Evolutionary conservation across 192 early-diverging fungal species (phyloP), one percentile per base, ranked within the genome.

Genomic region (Bifiguratus adelaidae): DNA sequence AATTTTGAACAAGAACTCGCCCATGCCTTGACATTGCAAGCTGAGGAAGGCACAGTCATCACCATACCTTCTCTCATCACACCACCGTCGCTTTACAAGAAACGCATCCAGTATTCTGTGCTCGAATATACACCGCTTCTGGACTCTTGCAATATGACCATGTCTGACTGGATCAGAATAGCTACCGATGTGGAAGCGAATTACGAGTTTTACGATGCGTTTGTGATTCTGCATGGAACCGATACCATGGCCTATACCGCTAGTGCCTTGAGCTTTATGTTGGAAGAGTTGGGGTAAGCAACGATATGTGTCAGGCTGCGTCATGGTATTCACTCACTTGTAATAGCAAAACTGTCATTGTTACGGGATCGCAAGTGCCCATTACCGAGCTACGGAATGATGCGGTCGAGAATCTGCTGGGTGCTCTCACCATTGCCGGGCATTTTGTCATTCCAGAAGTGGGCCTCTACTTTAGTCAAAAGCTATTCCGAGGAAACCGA

Each of bases 361-460:
- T 99, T 45, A 99, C 91, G 3, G 96, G 96, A 7, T 95, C 92
- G 15, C 96, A 99, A 63, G 89, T 99, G 4, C 96, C 96, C 0
- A 73, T 99, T 30, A 88, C 93, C 13, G 96, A 99, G 61, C 83
- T 99, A 24, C 78, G 96, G 35, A 99, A 94, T 65, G 96, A 99
- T 61, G 96, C 91, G 0, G 81, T 95, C 8, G 96, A 99, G 43
- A 99, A 99, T 61, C 71, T 99, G 16, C 61, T 99, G 2, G 91
- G 92, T 1, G 92, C 93, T 3, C 70, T 99, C 21, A 99, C 91
- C 1, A 95, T 99, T 51, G 96, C 96, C 9, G 91, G 96, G 0
- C 94, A 96, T 50, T 97, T 91, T 80, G 86, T 92, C 22, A 95
- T 97, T 53, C 91, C 93, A 2, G 92, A 99, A 58, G 95, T 98